Evolutionary conservation across 2,329 filamentous ascomycete genomes (phyloP).

Genomic region (Colletotrichum sp.): DNA sequence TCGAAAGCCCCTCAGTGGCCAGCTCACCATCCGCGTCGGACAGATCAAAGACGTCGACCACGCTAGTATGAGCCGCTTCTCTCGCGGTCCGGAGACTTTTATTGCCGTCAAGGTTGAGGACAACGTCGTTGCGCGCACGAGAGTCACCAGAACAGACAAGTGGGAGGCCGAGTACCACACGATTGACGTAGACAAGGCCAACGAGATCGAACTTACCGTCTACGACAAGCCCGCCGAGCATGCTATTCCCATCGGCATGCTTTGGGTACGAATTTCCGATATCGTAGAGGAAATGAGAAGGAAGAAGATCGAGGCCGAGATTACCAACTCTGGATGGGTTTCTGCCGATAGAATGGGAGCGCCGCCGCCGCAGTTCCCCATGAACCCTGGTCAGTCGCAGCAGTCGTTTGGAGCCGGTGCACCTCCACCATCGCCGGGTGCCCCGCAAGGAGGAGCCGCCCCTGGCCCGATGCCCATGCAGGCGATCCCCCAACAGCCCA

Average conservation of each 20-base stretch:
- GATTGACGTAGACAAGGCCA: constrained; percentile 96
- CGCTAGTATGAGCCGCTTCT: constrained; percentile 82
- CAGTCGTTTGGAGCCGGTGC: constrained; percentile 44
- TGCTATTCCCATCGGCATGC: constrained; percentile 88
- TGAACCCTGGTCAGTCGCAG: constrained; percentile 51
- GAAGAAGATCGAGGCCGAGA: constrained; percentile 96
- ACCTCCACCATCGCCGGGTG: constrained; percentile 48
- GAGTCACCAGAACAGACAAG: constrained; percentile 81
- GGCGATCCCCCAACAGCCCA: constrained; percentile 63
- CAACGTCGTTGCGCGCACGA: constrained; percentile 86
- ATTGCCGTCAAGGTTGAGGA: constrained; percentile 98
- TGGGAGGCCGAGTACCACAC: constrained; percentile 93
- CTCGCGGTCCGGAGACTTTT: constrained; percentile 91
- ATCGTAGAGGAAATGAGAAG: constrained; percentile 97
- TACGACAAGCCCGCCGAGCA: constrained; percentile 95
- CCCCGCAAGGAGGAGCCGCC: constrained; percentile 33
- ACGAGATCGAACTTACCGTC: constrained; percentile 96
- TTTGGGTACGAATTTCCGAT: constrained; percentile 96
- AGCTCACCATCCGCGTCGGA: constrained; percentile 84
- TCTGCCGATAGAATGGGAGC: constrained; percentile 94
- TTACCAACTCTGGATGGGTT: constrained; percentile 94
- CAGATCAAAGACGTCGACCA: constrained; percentile 96
- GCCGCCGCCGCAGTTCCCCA: constrained; percentile 62
- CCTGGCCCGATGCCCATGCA: constrained; percentile 37
- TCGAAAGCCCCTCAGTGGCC: constrained; percentile 93